phyloP scores from a whole-genome alignment of 768 basidiomycete genomes.

The Agrocybe pediades region DNA sequence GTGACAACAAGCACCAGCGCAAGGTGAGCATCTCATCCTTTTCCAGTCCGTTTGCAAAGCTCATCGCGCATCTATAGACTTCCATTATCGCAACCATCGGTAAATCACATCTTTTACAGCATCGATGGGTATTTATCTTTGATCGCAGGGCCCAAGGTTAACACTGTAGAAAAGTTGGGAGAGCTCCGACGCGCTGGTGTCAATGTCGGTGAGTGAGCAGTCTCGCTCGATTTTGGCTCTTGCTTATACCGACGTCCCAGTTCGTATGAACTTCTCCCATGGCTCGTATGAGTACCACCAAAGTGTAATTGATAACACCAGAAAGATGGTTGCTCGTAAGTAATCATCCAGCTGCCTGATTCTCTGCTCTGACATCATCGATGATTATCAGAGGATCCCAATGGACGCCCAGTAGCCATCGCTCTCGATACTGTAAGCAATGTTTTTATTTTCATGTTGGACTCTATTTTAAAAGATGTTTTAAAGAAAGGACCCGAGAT shows the following conservation, averaged over 20 bases:
- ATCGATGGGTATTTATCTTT: conserved; percentile 3
- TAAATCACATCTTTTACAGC: conserved; percentile 27
- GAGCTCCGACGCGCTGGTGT: conserved; percentile 90
- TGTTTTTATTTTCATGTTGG: conserved; percentile 8
- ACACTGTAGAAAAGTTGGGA: conserved; percentile 84
- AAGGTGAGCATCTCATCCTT: conserved; percentile 57
- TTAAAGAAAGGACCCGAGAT: conserved; percentile 98
- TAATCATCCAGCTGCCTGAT: conserved; percentile 10
- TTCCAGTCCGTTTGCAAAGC: conserved; percentile 6
- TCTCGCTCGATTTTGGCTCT: background rate
- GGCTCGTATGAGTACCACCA: conserved; percentile 98
- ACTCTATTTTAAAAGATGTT: conserved; percentile 3
- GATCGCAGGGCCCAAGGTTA: conserved; percentile 85
- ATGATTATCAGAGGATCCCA: conserved; percentile 54
- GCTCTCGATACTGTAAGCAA: conserved; percentile 89
- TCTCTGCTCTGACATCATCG: conserved; percentile 8
- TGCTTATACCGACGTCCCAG: conserved; percentile 38
- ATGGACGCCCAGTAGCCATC: conserved; percentile 93
- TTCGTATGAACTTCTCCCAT: conserved; percentile 99
- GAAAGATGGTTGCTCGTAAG: conserved; percentile 80
- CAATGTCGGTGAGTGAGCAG: conserved; percentile 81
- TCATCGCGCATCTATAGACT: conserved; percentile 56
- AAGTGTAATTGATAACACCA: conserved; percentile 97
- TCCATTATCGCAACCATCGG: conserved; percentile 99
- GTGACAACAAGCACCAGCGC: conserved; percentile 83